Percentiles rank a stretch among this genome's conserved stretches.
phyloP scores from a whole-genome alignment of 2,329 filamentous ascomycete genomes.

The Diplodia sapinea region DNA sequence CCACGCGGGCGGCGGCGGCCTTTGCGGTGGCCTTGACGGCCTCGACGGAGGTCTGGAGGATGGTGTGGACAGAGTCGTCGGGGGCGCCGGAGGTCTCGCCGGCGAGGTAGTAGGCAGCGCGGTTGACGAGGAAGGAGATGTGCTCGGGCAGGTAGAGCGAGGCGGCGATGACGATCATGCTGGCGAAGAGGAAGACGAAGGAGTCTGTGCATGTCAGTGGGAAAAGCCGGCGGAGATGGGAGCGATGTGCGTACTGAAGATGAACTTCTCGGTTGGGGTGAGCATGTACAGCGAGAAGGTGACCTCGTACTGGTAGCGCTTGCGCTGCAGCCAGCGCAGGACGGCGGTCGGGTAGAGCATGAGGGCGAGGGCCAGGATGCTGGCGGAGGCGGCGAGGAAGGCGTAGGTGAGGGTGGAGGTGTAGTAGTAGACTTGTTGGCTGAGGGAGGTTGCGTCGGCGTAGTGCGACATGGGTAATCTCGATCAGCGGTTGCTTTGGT shows the following conservation, averaged over 20 bases:
- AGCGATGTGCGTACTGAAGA: constrained; percentile 75
- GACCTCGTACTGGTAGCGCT: constrained; percentile 98
- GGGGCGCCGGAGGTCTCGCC: constrained; percentile 62
- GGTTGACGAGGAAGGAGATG: constrained; percentile 77
- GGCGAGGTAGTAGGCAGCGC: constrained; percentile 93
- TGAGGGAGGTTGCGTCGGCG: constrained; percentile 23
- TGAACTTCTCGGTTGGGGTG: constrained; percentile 92
- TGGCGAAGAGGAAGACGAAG: constrained; percentile 86
- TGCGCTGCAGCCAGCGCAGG: constrained; percentile 86
- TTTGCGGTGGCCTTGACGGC: constrained; percentile 15
- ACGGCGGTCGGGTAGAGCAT: constrained; percentile 61
- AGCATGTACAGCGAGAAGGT: constrained; percentile 98
- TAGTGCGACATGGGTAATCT: constrained; percentile 27
- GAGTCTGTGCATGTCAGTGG: constrained; percentile 66
- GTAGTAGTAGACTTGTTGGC: constrained; percentile 33
- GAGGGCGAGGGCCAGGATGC: constrained; percentile 49
- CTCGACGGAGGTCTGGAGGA: constrained; percentile 11
- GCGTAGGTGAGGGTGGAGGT: constrained; percentile 45
- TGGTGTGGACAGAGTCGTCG: neutral
- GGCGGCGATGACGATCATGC: constrained; percentile 83
- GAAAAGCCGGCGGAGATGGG: neutral
- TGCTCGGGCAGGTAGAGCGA: constrained; percentile 95
- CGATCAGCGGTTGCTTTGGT: constrained; percentile 20
- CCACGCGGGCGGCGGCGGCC: constrained; percentile 4
- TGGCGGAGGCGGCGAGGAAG: constrained; percentile 41